Evolutionary conservation across 108 stramenopile genomes (phyloP).

Genomic region (Cyclotella distinguenda): DNA sequence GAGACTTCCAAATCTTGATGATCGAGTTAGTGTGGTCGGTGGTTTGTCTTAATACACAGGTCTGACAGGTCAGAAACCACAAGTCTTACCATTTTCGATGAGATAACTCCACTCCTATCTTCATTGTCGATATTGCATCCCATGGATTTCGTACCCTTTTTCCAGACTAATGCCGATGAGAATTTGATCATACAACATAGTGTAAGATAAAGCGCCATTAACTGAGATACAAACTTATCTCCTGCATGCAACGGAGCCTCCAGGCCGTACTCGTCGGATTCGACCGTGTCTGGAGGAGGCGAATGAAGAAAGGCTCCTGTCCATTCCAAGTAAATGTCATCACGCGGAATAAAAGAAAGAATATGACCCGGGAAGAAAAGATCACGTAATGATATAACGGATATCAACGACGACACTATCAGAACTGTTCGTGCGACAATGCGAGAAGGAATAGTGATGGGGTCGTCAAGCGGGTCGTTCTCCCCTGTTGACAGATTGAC

Average conservation of each 20-base stretch:
- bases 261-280: slow-evolving; percentile 68
- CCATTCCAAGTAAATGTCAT: slow-evolving; percentile 90
- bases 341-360: slow-evolving; percentile 72
- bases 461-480: slow-evolving; percentile 40
- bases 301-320: slow-evolving; percentile 84
- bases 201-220: slow-evolving; percentile 65
- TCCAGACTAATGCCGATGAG: slow-evolving; percentile 52
- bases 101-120: slow-evolving; percentile 67
- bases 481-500: background rate
- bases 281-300: slow-evolving; percentile 76
- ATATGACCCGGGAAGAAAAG: slow-evolving; percentile 76
- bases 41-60: too few species aligned
- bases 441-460: slow-evolving; percentile 59
- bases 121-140: slow-evolving; percentile 49
- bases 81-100: slow-evolving; percentile 71
- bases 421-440: slow-evolving; percentile 75
- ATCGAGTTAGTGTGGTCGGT: too few species aligned
- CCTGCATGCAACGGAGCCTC: slow-evolving; percentile 70
- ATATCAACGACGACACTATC: slow-evolving; percentile 59
- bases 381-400: slow-evolving; percentile 67
- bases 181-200: slow-evolving; percentile 70
- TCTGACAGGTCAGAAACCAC: too few species aligned
- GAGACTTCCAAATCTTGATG: slow-evolving; percentile 84
- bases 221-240: slow-evolving; percentile 77
- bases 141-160: slow-evolving; percentile 29